These are phyloP conservation scores for Cercophora sp. DNA, from an alignment of 495 filamentous ascomycete genomes.

Conservation along the genomic window DNA sequence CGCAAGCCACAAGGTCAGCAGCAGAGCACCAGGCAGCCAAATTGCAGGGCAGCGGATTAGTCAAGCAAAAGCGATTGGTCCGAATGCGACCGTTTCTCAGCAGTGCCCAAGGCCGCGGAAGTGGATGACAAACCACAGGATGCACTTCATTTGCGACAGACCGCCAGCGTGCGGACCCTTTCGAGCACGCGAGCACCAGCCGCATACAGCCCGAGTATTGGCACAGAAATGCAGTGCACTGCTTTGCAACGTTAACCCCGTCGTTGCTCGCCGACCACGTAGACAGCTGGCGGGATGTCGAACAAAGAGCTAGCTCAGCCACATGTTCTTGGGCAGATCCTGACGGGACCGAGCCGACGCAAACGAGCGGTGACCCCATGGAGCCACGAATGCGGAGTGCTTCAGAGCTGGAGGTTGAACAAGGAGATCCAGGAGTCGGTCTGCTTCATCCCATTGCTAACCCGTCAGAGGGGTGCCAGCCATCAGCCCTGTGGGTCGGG, in stretches of 20 bases:
- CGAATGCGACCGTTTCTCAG: background rate
- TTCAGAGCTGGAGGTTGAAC: background rate
- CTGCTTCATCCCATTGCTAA: background rate
- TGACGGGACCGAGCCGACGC: background rate
- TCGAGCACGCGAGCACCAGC: too few relatives aligned
- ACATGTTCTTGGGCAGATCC: background rate
- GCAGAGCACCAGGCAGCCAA: background rate
- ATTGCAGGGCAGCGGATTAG: background rate
- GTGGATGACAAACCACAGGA: background rate
- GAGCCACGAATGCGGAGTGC: background rate
- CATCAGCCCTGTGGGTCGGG: background rate
- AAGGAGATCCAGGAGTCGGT: background rate
- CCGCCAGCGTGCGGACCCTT: too few relatives aligned
- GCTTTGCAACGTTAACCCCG: background rate
- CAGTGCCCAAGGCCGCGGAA: background rate
- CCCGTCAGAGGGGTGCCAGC: background rate
- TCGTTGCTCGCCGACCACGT: background rate
- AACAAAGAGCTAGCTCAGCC: background rate
- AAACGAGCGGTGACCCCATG: background rate
- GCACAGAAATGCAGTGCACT: background rate
- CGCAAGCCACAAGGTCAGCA: too few relatives aligned
- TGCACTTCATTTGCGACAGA: background rate
- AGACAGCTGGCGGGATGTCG: background rate
- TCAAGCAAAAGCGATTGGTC: background rate
- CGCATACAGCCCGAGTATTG: too few relatives aligned